Percentiles rank a stretch among this genome's conserved stretches.
Evolutionary conservation across 768 basidiomycete genomes (phyloP).

Genomic region (Boletus bicolor): DNA sequence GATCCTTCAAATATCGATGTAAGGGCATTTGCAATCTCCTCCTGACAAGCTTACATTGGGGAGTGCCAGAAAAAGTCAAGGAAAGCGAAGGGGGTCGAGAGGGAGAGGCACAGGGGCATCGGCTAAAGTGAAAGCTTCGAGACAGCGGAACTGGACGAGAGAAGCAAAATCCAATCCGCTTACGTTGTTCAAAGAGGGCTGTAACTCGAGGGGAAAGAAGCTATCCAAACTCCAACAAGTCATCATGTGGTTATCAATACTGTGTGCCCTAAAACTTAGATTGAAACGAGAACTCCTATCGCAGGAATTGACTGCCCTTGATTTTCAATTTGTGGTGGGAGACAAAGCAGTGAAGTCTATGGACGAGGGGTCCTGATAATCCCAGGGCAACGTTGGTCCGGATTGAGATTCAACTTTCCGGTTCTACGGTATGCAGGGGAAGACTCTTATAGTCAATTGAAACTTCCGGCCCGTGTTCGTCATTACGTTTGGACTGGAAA

Average conservation of each 20-base stretch:
- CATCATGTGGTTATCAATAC: background rate
- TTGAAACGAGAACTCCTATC: slow-evolving; percentile 7
- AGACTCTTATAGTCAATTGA: background rate
- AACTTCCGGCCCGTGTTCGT: background rate
- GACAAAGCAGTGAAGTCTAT: background rate
- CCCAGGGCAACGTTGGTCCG: background rate
- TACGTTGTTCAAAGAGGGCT: slow-evolving; percentile 8
- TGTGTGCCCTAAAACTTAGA: slow-evolving; percentile 12
- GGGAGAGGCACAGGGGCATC: slow-evolving; percentile 2
- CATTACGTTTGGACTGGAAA: background rate
- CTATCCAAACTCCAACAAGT: background rate
- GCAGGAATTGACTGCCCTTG: slow-evolving; percentile 9
- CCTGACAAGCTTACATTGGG: background rate
- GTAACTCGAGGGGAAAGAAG: slow-evolving; percentile 1
- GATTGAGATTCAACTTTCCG: background rate
- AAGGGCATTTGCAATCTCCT: background rate
- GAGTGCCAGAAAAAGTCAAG: background rate
- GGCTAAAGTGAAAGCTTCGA: background rate
- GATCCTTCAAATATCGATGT: background rate
- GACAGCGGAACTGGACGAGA: background rate
- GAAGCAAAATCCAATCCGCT: slow-evolving; percentile 1
- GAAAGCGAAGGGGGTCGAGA: background rate
- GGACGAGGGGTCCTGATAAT: background rate
- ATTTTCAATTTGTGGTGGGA: background rate
- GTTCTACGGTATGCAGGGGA: background rate